A percentile compares a stretch with the other conserved stretches of the same genome.
Conservation (phyloP, 345 rosid genomes). For the Turritis glabra region DNA sequence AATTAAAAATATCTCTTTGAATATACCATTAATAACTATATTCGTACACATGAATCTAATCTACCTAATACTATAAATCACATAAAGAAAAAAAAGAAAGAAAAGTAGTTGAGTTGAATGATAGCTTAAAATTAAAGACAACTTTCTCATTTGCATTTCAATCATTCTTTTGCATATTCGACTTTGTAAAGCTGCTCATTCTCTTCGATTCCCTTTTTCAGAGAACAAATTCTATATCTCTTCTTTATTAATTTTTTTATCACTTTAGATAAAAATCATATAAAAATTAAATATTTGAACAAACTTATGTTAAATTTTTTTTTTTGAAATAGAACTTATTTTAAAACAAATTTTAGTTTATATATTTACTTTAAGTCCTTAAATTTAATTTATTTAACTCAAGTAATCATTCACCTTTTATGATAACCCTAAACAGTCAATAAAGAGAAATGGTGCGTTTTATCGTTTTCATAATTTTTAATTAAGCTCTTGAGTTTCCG, state of each 20-base stretch:
- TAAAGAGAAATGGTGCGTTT: not conserved
- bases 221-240: not conserved
- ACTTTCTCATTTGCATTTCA: slow-evolving; percentile 45
- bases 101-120: slow-evolving; percentile 32
- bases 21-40: not conserved
- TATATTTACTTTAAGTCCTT: not conserved
- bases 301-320: not conserved
- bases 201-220: slow-evolving; percentile 22
- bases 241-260: not conserved
- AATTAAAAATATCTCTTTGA: not conserved
- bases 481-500: not conserved
- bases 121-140: slow-evolving; percentile 32
- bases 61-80: slow-evolving; percentile 6
- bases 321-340: no score
- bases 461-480: no score
- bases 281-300: not conserved
- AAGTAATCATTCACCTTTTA: not conserved
- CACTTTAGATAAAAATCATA: not conserved
- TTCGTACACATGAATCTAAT: slow-evolving; percentile 25
- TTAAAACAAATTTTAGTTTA: not conserved
- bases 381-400: not conserved
- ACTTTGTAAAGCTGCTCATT: slow-evolving; percentile 36
- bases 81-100: slow-evolving; percentile 11
- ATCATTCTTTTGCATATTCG: slow-evolving; percentile 36
- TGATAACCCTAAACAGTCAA: not conserved